A percentile compares a stretch with the other conserved stretches of the same genome.
Evolutionary conservation across 2,329 filamentous ascomycete genomes (phyloP).

Genomic region (Epichloe uncinata): DNA sequence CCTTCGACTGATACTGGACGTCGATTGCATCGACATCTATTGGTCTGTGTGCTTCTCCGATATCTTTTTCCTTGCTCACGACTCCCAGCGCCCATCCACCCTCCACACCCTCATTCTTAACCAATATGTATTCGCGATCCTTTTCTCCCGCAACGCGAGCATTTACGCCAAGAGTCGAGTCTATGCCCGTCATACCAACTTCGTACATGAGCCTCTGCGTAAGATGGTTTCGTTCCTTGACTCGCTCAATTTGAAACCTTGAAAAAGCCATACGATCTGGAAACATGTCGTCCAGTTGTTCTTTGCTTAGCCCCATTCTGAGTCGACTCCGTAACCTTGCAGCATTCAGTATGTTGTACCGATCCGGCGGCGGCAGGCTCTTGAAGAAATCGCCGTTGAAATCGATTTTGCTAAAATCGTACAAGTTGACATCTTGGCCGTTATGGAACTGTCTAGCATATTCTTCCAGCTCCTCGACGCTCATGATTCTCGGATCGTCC

Average conservation of each 20-base stretch:
- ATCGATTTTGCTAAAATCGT: constrained; percentile 98
- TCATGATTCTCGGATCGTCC: constrained; percentile 94
- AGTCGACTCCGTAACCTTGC: constrained; percentile 76
- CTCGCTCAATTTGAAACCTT: constrained; percentile 88
- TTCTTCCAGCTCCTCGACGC: constrained; percentile 80
- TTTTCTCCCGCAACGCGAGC: constrained; percentile 70
- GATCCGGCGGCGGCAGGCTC: constrained; percentile 75
- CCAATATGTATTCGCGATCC: constrained; percentile 85
- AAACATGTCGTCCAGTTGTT: constrained; percentile 93
- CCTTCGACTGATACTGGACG: constrained; percentile 41
- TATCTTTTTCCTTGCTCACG: constrained; percentile 71
- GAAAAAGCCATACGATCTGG: constrained; percentile 96
- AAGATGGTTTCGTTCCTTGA: constrained; percentile 82
- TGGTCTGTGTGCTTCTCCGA: constrained; percentile 69
- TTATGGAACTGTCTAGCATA: constrained; percentile 87
- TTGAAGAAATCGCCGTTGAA: constrained; percentile 94
- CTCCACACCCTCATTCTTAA: constrained; percentile 89
- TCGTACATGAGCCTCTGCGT: constrained; percentile 92
- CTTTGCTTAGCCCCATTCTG: constrained; percentile 92
- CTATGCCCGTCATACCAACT: constrained; percentile 73
- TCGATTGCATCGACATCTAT: constrained; percentile 73
- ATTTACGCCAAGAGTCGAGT: constrained; percentile 53
- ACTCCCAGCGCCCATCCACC: constrained; percentile 94
- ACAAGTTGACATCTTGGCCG: constrained; percentile 81
- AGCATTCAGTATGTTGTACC: constrained; percentile 96